These are phyloP conservation scores for Backusella parvicylindrica DNA, from an alignment of 192 early-diverging fungal genomes.

Conservation along the genomic window DNA sequence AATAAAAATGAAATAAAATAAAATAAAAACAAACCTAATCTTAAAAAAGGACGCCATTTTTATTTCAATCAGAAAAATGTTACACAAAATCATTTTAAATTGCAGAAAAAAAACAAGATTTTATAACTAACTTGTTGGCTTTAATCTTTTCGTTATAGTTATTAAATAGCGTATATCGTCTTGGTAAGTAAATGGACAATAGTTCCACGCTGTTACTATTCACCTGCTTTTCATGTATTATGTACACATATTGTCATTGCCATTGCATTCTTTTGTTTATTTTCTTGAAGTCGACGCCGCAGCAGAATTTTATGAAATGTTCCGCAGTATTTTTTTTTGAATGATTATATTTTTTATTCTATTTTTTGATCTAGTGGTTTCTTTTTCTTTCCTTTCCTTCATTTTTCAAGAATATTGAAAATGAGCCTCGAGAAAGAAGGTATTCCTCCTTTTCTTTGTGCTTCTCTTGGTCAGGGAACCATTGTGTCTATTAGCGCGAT, in stretches of 20 bases:
- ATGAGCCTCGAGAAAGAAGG: neutral
- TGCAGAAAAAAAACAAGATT: no score
- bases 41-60: neutral
- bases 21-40: neutral
- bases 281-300: neutral
- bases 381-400: neutral
- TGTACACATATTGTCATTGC: neutral
- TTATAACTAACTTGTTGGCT: no score
- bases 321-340: neutral
- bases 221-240: neutral
- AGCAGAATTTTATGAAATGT: neutral
- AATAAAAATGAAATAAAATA: neutral
- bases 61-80: neutral
- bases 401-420: neutral
- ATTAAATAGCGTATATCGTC: neutral
- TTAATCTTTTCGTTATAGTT: neutral
- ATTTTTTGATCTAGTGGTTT: neutral
- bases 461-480: neutral
- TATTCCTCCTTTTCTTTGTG: neutral
- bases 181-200: neutral
- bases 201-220: neutral
- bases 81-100: neutral
- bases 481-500: neutral
- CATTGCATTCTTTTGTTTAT: neutral
- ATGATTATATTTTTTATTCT: neutral